Percentiles rank a stretch among this genome's conserved stretches.
Evolutionary conservation across 1,284 basidiomycete genomes (phyloP).

Genomic region (Heterobasidion parviporum): DNA sequence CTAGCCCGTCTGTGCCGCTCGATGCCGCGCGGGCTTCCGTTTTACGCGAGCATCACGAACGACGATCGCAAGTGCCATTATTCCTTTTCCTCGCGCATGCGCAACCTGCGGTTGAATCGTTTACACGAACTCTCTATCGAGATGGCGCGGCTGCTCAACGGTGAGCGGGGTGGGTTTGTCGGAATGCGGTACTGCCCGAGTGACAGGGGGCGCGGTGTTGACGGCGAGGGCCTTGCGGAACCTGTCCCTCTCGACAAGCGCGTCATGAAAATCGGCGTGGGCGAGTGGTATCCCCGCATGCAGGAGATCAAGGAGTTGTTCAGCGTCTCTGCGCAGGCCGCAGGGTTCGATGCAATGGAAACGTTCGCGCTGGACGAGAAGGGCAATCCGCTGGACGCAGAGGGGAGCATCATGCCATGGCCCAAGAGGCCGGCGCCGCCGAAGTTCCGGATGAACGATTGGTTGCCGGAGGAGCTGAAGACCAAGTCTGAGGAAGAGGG

Average conservation of each 20-base stretch:
- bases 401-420: conserved; percentile 9
- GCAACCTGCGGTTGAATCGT: conserved; percentile 27
- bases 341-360: conserved; percentile 12
- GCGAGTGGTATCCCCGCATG: conserved; percentile 24
- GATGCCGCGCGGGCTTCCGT: conserved; percentile 27
- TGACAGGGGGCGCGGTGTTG: conserved; percentile 23
- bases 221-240: conserved; percentile 26
- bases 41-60: conserved; percentile 22
- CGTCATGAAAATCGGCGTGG: conserved; percentile 25
- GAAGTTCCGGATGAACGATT: neutral
- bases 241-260: conserved; percentile 24
- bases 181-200: conserved; percentile 24
- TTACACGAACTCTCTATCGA: conserved; percentile 21
- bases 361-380: conserved; percentile 22
- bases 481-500: neutral
- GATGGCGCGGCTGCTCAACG: conserved; percentile 20
- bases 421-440: neutral
- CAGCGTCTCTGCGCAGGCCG: conserved; percentile 21
- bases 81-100: conserved; percentile 27
- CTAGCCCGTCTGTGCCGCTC: conserved; percentile 25
- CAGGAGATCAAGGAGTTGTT: conserved; percentile 27
- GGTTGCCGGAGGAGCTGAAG: neutral
- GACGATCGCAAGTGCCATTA: conserved; percentile 25
- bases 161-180: conserved; percentile 25
- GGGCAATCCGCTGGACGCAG: conserved; percentile 17